phyloP scores from a whole-genome alignment of 352 stramenopile genomes.

The Phytophthora pinifolia region DNA sequence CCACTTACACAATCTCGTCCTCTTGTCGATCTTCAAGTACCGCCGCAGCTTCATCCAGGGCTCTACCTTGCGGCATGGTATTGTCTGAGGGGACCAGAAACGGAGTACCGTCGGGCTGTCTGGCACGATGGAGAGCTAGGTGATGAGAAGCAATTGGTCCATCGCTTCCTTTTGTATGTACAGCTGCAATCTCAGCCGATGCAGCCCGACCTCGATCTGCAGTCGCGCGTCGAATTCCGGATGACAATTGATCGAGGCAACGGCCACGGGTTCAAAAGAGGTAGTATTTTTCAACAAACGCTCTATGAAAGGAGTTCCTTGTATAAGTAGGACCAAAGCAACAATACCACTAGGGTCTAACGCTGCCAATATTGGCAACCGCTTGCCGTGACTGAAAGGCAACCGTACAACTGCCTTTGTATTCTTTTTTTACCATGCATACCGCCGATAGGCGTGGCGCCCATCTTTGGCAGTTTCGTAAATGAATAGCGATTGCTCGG shows the following conservation, averaged over 20 bases:
- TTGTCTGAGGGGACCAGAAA: no score
- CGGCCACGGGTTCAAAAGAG: slow-evolving; percentile 11
- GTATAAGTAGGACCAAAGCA: slow-evolving; percentile 10
- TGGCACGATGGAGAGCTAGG: no score
- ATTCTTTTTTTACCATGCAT: slow-evolving; percentile 15
- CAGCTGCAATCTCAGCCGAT: no score
- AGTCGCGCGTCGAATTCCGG: no score
- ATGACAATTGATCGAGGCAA: slow-evolving; percentile 8
- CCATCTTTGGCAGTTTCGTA: slow-evolving; percentile 17
- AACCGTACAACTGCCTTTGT: slow-evolving; percentile 8
- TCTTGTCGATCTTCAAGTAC: no score
- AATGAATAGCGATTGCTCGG: slow-evolving; percentile 19
- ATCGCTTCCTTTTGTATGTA: no score
- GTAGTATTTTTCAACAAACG: slow-evolving; percentile 7
- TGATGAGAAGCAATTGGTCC: no score
- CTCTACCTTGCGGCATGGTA: no score
- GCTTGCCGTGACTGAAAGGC: not conserved
- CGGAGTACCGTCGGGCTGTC: no score
- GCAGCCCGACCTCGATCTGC: no score
- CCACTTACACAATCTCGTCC: no score
- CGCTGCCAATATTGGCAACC: slow-evolving; percentile 2
- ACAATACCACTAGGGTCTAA: slow-evolving; percentile 14
- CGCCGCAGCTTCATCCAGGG: no score
- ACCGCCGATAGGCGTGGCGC: slow-evolving; percentile 10
- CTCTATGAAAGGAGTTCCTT: slow-evolving; percentile 5